Conservation (phyloP, 2,329 filamentous ascomycete genomes). For the Colletotrichum sp. region DNA sequence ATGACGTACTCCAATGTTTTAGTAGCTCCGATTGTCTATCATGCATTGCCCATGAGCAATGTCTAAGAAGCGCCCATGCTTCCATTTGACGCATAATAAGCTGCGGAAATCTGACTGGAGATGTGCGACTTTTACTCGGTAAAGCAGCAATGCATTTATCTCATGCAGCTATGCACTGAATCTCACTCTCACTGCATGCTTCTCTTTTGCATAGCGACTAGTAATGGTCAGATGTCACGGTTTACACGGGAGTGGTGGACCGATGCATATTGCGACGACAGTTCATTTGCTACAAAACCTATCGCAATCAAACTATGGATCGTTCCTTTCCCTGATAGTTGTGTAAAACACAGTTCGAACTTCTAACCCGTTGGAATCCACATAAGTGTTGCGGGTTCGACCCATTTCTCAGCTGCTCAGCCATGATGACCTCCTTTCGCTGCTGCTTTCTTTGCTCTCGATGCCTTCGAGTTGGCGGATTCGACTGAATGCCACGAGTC, state of each 20-base stretch:
- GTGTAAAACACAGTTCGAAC: neutral
- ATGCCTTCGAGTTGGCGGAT: neutral
- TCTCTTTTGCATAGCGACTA: neutral
- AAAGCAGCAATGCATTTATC: neutral
- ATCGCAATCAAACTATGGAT: neutral
- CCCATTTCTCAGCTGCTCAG: neutral
- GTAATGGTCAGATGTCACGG: neutral
- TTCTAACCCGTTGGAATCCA: neutral
- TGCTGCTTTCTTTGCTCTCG: neutral
- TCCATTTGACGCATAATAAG: neutral
- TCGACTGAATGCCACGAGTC: neutral
- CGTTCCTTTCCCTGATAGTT: neutral
- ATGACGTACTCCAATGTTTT: neutral
- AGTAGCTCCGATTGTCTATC: too few relatives aligned
- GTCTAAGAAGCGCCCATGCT: neutral
- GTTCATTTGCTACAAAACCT: neutral
- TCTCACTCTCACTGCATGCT: neutral
- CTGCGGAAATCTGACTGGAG: neutral
- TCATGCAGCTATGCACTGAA: neutral
- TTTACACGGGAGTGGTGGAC: neutral
- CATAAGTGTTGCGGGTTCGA: neutral
- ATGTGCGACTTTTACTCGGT: neutral
- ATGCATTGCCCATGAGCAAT: neutral
- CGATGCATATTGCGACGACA: too few relatives aligned
- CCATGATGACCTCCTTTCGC: neutral